Conservation (phyloP, 2,329 filamentous ascomycete genomes). For the Golovinomyces cichoracearum region DNA sequence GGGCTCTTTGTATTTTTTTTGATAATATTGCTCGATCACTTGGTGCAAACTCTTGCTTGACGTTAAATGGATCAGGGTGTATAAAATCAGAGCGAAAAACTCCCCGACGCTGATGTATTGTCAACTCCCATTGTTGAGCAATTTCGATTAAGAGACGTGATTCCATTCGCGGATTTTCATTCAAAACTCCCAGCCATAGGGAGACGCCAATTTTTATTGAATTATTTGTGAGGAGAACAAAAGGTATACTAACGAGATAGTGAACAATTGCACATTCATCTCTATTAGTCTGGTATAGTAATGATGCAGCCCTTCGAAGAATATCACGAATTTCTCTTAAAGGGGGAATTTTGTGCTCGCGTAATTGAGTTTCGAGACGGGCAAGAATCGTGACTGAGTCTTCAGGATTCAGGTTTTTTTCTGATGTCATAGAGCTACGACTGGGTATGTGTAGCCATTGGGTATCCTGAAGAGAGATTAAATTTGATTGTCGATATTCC, state of each 20-base stretch:
- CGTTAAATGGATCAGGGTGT: constrained; percentile 67
- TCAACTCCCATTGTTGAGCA: constrained; percentile 71
- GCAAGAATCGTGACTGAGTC: constrained; percentile 40
- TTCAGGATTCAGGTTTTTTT: constrained; percentile 26
- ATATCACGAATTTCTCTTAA: constrained; percentile 55
- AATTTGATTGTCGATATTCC: constrained; percentile 74
- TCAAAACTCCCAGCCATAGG: constrained; percentile 87
- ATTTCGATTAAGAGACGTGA: constrained; percentile 67
- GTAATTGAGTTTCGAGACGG: constrained; percentile 45
- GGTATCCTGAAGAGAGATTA: constrained; percentile 38
- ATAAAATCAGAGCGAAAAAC: constrained; percentile 51
- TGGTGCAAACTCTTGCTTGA: constrained; percentile 77
- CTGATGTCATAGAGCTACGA: constrained; percentile 19
- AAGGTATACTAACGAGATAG: constrained; percentile 77
- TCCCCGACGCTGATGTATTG: constrained; percentile 49
- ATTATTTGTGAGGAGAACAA: constrained; percentile 76
- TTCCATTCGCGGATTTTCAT: constrained; percentile 77
- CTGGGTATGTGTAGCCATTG: constrained; percentile 32
- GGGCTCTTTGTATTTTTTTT: constrained; percentile 51
- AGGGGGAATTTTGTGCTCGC: constrained; percentile 41
- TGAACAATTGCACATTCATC: constrained; percentile 60
- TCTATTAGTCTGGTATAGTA: constrained; percentile 53
- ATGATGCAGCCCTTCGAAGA: constrained; percentile 56
- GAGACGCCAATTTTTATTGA: constrained; percentile 90
- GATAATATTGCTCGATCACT: constrained; percentile 53